phyloP scores from a whole-genome alignment of 805 yeast genomes.

The Yarrowia keelungensis region DNA sequence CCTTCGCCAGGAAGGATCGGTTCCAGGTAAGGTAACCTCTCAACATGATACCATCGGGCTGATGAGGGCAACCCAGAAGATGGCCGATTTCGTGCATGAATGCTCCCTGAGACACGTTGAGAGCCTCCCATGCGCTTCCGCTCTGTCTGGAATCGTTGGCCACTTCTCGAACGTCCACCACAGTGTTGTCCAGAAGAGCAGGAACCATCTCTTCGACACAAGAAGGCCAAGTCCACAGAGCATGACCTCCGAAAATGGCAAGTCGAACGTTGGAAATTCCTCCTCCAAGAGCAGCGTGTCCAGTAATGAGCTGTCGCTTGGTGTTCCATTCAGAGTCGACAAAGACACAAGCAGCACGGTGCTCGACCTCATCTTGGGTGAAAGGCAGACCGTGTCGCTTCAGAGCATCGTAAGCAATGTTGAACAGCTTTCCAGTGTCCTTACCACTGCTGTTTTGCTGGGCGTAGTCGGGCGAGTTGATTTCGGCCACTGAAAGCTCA shows the following conservation, averaged over 20 bases:
- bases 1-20: conserved; percentile 80
- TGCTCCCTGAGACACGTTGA: conserved; percentile 87
- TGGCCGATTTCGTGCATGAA: conserved; percentile 97
- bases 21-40: conserved; percentile 83
- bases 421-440: conserved; percentile 76
- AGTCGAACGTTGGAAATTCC: conserved; percentile 71
- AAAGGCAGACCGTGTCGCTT: conserved; percentile 63
- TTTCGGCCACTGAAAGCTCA: conserved; percentile 69
- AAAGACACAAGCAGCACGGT: conserved; percentile 84
- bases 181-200: conserved; percentile 75
- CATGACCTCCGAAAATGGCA: conserved; percentile 95
- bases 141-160: conserved; percentile 89
- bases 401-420: conserved; percentile 80
- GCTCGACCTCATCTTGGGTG: conserved; percentile 55
- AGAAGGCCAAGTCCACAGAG: conserved; percentile 92
- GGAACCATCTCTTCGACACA: conserved; percentile 72
- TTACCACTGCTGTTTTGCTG: conserved; percentile 82
- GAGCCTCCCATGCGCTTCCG: conserved; percentile 88
- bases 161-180: conserved; percentile 68
- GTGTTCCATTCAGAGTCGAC: conserved; percentile 87
- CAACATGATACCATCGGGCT: conserved; percentile 87
- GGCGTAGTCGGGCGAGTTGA: conserved; percentile 79
- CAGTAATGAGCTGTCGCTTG: conserved; percentile 62
- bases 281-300: conserved; percentile 96
- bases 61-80: conserved; percentile 89